A percentile compares a stretch with the other conserved stretches of the same genome.
Evolutionary conservation across 306 rosid species (phyloP).

Genomic region (Castanopsis chinensis): DNA sequence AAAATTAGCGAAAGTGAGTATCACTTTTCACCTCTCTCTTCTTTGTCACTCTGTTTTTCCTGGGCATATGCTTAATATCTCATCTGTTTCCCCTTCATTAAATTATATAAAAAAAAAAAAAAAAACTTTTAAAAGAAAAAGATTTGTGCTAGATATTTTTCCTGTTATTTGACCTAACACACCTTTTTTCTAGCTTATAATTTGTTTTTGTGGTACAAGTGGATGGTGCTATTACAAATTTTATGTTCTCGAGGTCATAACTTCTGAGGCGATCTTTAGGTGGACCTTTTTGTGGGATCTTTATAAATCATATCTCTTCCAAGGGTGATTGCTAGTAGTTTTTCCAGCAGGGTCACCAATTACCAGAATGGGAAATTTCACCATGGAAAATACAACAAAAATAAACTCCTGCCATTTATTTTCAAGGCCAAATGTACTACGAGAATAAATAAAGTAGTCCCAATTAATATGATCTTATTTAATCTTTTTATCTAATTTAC

Average conservation of each 20-base stretch:
- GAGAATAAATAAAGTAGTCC: too few relatives aligned
- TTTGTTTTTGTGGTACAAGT: neutral
- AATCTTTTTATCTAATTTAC: too few relatives aligned
- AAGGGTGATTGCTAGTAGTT: too few relatives aligned
- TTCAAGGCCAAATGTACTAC: too few relatives aligned
- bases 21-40: neutral
- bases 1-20: constrained; percentile 59
- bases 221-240: neutral
- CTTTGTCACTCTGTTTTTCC: neutral
- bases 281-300: too few relatives aligned
- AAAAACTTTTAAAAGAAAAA: neutral
- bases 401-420: too few relatives aligned
- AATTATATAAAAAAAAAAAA: neutral
- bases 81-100: neutral
- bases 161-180: neutral
- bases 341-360: too few relatives aligned
- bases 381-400: too few relatives aligned
- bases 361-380: too few relatives aligned
- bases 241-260: neutral
- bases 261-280: neutral
- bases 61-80: neutral
- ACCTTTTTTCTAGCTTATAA: neutral
- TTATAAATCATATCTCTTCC: too few relatives aligned
- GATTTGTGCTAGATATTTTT: neutral
- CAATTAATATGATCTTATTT: too few relatives aligned